Base-by-base conservation (phyloP, 306 rosid species). In the Spatholobus suberectus region DNA sequence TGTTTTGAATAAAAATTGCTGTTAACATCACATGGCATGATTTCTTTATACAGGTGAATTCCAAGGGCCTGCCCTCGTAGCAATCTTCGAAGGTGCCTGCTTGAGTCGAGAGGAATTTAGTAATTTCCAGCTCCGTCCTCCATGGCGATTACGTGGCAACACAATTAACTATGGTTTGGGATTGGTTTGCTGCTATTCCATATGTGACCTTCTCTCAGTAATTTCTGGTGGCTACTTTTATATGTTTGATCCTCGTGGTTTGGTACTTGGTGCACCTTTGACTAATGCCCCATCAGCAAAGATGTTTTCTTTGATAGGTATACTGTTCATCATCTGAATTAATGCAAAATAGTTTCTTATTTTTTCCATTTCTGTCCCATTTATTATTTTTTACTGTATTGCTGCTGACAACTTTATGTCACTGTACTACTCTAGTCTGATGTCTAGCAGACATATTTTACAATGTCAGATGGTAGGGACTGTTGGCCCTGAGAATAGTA, bases 21-120 rank as follows among this genome's bases (percentile, higher is more conserved):
- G 41, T 80, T 69, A 69, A 78, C 54, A 62, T 69, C 69, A 78
- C 54, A 62, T 44, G 81, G 40, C 85, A 58, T 84, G 79, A 67
- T 81, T 79, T 46, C 65, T 81, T 81, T 62, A 77, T 86, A 38
- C 81, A 95, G 99, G 99, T 59, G 99, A 93, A 41, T 93, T 86
- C 89, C 99, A 95, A 92, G 99, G 99, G 81, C 99, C 99, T 81
- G 94, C 98, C 24, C 90, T 95, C 40, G 87, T 95, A 77, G 99
- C 90, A 72, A 72, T 95, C 70, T 86, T 95, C 32, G 99, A 95
- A 90, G 97, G 97, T 35, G 90, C 94, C 37, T 89, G 85, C 92
- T 88, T 95, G 94, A 89, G 94, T 85, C 89, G 90, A 76, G 99
- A 95, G 87, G 99, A 95, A 92, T 76, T 95, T 68, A 89, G 93